Evolutionary conservation across 1,139 yeast species (phyloP).

Genomic region (Waltiozyma sp.): DNA sequence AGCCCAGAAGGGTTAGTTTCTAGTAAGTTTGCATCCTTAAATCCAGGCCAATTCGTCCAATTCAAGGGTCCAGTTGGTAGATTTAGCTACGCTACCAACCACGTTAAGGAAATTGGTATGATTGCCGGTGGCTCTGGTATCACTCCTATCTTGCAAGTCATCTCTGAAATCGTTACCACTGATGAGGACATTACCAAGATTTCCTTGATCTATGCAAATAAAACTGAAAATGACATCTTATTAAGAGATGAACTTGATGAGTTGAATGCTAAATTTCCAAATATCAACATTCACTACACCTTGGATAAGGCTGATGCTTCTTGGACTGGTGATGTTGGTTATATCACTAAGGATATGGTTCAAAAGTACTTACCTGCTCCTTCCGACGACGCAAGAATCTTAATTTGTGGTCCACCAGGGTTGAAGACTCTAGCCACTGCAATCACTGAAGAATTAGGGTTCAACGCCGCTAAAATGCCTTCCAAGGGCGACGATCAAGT

Average conservation of each 20-base stretch:
- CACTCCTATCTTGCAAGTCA: conserved; percentile 66
- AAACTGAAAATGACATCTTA: conserved; percentile 61
- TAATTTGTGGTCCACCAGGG: conserved; percentile 70
- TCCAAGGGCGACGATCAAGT: conserved; percentile 53
- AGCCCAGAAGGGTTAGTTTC: conserved; percentile 62
- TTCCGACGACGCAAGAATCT: conserved; percentile 37
- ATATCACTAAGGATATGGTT: conserved; percentile 47
- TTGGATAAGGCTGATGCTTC: conserved; percentile 26
- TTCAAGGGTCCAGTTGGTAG: conserved; percentile 75
- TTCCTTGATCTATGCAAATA: conserved; percentile 56
- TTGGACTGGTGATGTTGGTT: conserved; percentile 54
- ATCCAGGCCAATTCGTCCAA: conserved; percentile 53
- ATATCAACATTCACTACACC: conserved; percentile 42
- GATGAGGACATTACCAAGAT: conserved; percentile 54
- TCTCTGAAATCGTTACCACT: conserved; percentile 46
- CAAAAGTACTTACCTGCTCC: conserved; percentile 40
- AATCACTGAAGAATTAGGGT: conserved; percentile 48
- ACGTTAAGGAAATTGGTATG: conserved; percentile 51
- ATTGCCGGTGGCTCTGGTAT: conserved; percentile 82
- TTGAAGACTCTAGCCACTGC: conserved; percentile 46
- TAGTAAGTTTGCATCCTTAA: conserved; percentile 47
- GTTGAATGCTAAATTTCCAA: conserved; percentile 49
- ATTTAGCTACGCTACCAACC: conserved; percentile 47
- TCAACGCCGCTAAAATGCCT: conserved; percentile 40
- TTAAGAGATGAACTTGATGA: conserved; percentile 63